Conservation (phyloP, 306 rosid genomes). For the Lagenaria siceraria region DNA sequence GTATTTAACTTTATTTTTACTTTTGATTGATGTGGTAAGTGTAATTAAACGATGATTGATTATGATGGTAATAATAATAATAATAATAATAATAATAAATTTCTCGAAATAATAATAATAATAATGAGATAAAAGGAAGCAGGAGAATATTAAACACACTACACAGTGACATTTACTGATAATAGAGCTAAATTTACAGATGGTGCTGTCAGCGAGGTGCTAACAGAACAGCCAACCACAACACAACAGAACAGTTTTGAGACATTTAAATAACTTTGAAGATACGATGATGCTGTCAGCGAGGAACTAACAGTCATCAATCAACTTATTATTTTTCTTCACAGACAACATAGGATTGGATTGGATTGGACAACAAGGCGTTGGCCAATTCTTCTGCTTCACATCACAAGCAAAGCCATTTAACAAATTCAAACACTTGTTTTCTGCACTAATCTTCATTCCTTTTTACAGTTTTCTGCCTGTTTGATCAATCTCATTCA, state of each 20-base stretch:
- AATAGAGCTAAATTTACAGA: neutral
- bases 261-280: neutral
- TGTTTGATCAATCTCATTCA: constrained; percentile 13
- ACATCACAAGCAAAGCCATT: neutral
- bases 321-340: constrained; percentile 9
- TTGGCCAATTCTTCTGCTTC: constrained; percentile 34
- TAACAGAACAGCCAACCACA: neutral
- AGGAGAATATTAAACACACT: neutral
- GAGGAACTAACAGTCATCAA: constrained; percentile 29
- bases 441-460: neutral
- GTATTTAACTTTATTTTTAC: neutral
- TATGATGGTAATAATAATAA: neutral
- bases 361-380: constrained; percentile 65
- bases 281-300: constrained; percentile 26
- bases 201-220: neutral
- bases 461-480: neutral
- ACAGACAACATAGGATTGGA: constrained; percentile 4
- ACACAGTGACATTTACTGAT: neutral
- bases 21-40: too few species aligned
- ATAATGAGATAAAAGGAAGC: neutral
- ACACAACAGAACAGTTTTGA: neutral
- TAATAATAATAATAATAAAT: too few species aligned
- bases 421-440: neutral
- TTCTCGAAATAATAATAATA: neutral
- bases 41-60: neutral